phyloP scores from a whole-genome alignment of 1,284 basidiomycete species.

The Fomitopsis palustris region DNA sequence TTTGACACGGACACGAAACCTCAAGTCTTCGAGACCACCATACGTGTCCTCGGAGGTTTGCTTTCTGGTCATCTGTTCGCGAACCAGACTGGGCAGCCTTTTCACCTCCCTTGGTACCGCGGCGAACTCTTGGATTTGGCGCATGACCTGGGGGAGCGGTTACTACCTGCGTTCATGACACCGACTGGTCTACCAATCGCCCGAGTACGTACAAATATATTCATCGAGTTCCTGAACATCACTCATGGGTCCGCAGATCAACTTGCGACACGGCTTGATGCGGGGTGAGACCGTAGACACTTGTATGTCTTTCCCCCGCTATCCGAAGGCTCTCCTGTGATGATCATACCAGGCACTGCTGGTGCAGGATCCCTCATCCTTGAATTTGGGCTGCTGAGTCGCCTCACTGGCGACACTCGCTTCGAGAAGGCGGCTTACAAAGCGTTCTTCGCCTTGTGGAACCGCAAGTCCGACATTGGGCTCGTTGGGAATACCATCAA shows the following conservation, averaged over 20 bases:
- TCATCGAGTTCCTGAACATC: constrained; percentile 8
- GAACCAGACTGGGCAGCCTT: constrained; percentile 56
- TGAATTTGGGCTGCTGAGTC: constrained; percentile 88
- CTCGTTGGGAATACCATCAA: constrained; percentile 89
- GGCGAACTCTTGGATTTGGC: constrained; percentile 78
- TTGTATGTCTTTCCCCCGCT: constrained; percentile 48
- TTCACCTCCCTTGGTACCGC: constrained; percentile 74
- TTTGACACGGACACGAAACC: constrained; percentile 89
- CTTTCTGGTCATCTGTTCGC: constrained; percentile 85
- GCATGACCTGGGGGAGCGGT: constrained; percentile 76
- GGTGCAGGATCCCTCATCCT: constrained; percentile 90
- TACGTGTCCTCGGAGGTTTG: constrained; percentile 85
- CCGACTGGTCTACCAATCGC: constrained; percentile 89
- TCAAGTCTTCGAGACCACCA: constrained; percentile 91
- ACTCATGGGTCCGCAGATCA: constrained; percentile 45
- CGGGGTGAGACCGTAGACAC: constrained; percentile 73
- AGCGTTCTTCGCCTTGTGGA: constrained; percentile 92
- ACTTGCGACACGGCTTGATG: constrained; percentile 68
- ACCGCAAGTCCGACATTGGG: constrained; percentile 76
- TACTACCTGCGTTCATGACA: constrained; percentile 87
- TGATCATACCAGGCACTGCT: constrained; percentile 62
- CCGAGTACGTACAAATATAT: constrained; percentile 46
- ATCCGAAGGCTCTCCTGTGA: background rate
- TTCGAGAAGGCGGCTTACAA: constrained; percentile 84
- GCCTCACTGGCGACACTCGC: constrained; percentile 81